phyloP scores from a whole-genome alignment of 1,139 yeast species.

The Diutina catenulata region DNA sequence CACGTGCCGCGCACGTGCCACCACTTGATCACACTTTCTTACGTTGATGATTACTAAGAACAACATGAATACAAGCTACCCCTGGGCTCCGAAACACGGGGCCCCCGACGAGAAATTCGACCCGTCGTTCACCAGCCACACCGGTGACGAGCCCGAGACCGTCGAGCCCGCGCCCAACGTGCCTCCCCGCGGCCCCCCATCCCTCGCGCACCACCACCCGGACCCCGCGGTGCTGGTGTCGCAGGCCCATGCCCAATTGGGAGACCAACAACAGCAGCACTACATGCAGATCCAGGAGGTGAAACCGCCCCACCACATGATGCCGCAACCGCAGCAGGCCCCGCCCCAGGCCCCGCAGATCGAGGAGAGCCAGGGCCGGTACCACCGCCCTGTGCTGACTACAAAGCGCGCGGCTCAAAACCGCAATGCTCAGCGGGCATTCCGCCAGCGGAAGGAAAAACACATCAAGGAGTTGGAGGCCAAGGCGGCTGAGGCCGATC shows the following conservation, averaged over 20 bases:
- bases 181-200: not conserved
- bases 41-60: too few relatives aligned
- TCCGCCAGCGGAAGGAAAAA: conserved; percentile 68
- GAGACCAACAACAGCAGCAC: not conserved
- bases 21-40: too few relatives aligned
- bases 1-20: too few relatives aligned
- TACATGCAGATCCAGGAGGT: not conserved
- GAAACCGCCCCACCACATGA: not conserved
- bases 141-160: not conserved
- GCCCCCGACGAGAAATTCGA: conserved; percentile 5
- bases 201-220: not conserved
- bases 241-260: not conserved
- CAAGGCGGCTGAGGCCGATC: conserved; percentile 51
- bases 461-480: conserved; percentile 68
- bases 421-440: conserved; percentile 80
- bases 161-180: not conserved
- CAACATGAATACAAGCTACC: too few relatives aligned
- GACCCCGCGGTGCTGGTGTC: not conserved
- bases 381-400: conserved; percentile 1
- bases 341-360: not conserved
- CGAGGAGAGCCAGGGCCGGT: not conserved
- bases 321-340: not conserved
- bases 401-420: conserved; percentile 85
- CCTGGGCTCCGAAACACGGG: too few relatives aligned
- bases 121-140: conserved; percentile 1